Evolutionary conservation across 2,329 filamentous ascomycete genomes (phyloP), one percentile per base, ranked within the genome.

Genomic region (Aureobasidium lini): DNA sequence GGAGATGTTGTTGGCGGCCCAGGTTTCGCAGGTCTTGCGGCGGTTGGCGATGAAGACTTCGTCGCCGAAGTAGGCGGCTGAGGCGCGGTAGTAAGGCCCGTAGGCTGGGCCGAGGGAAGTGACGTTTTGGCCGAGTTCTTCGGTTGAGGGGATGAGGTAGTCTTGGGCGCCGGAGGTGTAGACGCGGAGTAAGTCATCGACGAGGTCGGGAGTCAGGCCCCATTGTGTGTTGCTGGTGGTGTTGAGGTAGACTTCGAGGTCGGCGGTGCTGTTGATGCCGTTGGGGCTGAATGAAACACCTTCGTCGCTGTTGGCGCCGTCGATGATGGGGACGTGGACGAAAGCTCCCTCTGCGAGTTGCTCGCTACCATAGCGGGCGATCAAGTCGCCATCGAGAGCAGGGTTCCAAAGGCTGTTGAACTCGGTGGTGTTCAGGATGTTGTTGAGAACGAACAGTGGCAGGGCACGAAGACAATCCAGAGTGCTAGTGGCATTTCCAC

Each of bases 261-360:
- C 76, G 15, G 72, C 76, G 10, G 76, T 79, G 1, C 78, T 82
- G 66, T 85, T 80, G 62, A 86, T 78, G 15, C 78, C 79, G 6
- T 62, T 68, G 10, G 77, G 76, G 0, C 76, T 79, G 65, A 86
- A 86, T 1, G 75, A 73, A 0, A 79, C 80, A 2, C 84, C 86
- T 68, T 89, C 86, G 64, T 89, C 86, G 1, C 79, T 80, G 68
- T 87, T 88, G 37, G 79, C 79, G 40, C 87, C 86, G 36, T 79
- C 73, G 6, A 89, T 75, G 42, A 88, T 79, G 4, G 68, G 66
- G 0, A 88, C 82, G 56, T 82, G 77, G 59, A 87, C 80, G 63
- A 88, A 87, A 16, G 78, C 77, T 48, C 84, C 84, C 5, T 77
- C 69, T 1, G 73, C 71, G 6, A 89, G 72, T 64, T 85, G 81